These are phyloP conservation scores for Solanum medicagineum DNA, from an alignment of 257 asterid genomes.

Conservation along the genomic window DNA sequence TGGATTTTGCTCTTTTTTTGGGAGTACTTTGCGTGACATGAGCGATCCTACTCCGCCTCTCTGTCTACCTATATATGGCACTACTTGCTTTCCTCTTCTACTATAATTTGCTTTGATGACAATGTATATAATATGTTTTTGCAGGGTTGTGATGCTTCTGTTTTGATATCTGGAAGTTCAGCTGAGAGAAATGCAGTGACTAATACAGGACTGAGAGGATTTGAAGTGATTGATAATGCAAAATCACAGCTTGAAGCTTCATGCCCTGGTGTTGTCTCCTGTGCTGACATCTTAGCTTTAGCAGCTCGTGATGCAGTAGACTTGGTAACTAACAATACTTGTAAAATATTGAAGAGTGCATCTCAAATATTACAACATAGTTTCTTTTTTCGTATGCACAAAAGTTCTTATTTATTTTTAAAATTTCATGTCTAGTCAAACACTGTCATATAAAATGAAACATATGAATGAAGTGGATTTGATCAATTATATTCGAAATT, in stretches of 20 bases:
- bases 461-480: too few species aligned
- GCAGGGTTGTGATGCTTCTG: conserved; percentile 62
- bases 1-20: too few species aligned
- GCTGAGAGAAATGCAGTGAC: conserved; percentile 38
- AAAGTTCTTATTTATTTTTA: not conserved
- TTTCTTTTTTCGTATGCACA: not conserved
- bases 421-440: not conserved
- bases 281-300: conserved; percentile 55
- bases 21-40: too few species aligned
- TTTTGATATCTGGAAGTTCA: conserved; percentile 31
- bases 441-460: not conserved
- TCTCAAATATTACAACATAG: not conserved
- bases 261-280: conserved; percentile 54
- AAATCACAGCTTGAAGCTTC: conserved; percentile 41
- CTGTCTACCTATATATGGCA: not conserved
- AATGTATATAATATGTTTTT: not conserved
- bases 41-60: too few species aligned
- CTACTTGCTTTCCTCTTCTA: not conserved
- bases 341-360: not conserved
- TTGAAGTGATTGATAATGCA: conserved; percentile 54
- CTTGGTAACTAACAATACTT: conserved; percentile 23
- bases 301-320: conserved; percentile 66
- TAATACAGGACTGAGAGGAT: conserved; percentile 47
- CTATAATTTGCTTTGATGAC: not conserved
- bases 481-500: too few species aligned